Evolutionary conservation across 2,329 filamentous ascomycete species (phyloP), one percentile per base, ranked within the genome.

Genomic region (Aaosphaeria arxii): DNA sequence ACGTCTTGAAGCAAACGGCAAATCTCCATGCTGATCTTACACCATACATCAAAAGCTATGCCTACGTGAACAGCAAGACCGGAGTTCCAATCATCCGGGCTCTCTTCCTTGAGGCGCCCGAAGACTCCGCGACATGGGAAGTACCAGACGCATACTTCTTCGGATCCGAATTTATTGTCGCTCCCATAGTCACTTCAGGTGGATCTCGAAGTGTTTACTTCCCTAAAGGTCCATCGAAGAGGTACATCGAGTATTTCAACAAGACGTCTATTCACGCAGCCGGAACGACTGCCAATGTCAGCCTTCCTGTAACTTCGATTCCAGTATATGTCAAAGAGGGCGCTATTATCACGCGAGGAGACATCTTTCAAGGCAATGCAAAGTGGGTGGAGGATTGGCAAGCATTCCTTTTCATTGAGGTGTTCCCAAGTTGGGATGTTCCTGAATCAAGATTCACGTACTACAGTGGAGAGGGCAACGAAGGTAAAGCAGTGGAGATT

Each of bases 51-150:
- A 64, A 59, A 32, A 61, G 56, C 13, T 66, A 65, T 33, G 63
- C 61, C 0, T 62, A 67, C 36, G 48, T 56, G 9, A 60, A 64
- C 1, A 59, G 51, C 7, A 55, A 56, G 30, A 65, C 59, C 1
- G 67, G 67, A 5, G 13, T 70, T 2, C 66, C 67, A 4, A 47
- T 69, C 24, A 62, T 70, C 13, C 60, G 69, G n/a, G 67, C 67
- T 1, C 48, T 69, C 13, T 66, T 69, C 43, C 52, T 71, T 11
- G 67, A 71, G 46, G 60, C 60, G 24, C 63, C 64, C 1, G 40
- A 48, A 1, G 66, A 70, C 40, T 42, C 47, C 5, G 50, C 49
- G 1, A 53, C 55, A 1, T 69, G 57, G 52, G 51, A 50, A 4
- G 54, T 59, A 1, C 53, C 49, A 3, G 63, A 70, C 45, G 46